A percentile compares a stretch with the other conserved stretches of the same genome.
These are phyloP conservation scores for Viola odorata DNA, from an alignment of 345 rosid species.

Conservation along the genomic window DNA sequence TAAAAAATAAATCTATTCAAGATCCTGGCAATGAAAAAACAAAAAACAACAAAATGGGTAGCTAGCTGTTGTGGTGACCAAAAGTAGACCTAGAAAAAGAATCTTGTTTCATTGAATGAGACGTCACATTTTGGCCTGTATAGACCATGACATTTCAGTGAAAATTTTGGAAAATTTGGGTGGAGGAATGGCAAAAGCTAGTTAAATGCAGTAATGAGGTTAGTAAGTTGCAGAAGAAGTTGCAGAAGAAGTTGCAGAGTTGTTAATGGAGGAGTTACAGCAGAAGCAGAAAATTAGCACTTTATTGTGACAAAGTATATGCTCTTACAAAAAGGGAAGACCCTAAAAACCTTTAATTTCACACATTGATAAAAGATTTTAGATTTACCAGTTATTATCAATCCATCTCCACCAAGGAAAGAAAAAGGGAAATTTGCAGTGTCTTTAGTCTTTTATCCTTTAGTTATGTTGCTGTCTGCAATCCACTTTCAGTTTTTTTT, in stretches of 20 bases:
- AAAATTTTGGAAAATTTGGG: neutral
- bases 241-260: conserved; percentile 10
- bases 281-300: neutral
- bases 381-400: conserved; percentile 5
- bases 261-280: neutral
- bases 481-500: conserved; percentile 13
- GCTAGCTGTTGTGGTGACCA: conserved; percentile 8
- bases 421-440: conserved; percentile 1
- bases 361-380: conserved; percentile 9
- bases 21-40: neutral
- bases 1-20: neutral
- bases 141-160: conserved; percentile 14
- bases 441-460: conserved; percentile 10
- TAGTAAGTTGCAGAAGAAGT: no score
- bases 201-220: conserved; percentile 10
- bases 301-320: conserved; percentile 2
- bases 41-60: neutral
- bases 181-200: neutral
- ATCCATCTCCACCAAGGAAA: no score
- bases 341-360: conserved; percentile 16
- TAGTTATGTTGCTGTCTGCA: conserved; percentile 28
- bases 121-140: conserved; percentile 1
- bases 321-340: conserved; percentile 9
- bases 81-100: conserved; percentile 7
- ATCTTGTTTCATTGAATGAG: conserved; percentile 4